Evolutionary conservation across 768 basidiomycete species (phyloP).

Genomic region (Trametes coccinea): DNA sequence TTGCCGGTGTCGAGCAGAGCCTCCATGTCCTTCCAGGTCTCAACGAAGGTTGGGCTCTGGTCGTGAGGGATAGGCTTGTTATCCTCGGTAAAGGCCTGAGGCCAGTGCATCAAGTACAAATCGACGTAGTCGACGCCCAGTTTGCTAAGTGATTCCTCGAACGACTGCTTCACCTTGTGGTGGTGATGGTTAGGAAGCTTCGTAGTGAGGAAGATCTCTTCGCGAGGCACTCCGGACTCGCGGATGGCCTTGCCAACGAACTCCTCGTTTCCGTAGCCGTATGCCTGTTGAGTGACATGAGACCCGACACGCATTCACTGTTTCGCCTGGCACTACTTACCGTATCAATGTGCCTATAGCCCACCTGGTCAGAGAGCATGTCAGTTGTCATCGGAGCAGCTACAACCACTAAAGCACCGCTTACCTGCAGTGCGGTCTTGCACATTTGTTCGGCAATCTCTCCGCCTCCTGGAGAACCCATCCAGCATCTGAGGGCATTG

Average conservation of each 20-base stretch:
- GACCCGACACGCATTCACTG: neutral
- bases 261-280: conserved; percentile 54
- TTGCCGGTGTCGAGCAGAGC: conserved; percentile 52
- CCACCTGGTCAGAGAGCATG: conserved; percentile 36
- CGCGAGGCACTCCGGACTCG: conserved; percentile 49
- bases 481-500: conserved; percentile 62
- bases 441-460: conserved; percentile 51
- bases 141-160: conserved; percentile 41
- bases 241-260: conserved; percentile 76
- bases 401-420: neutral
- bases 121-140: conserved; percentile 37
- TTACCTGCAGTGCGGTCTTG: conserved; percentile 22
- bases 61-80: conserved; percentile 28
- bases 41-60: conserved; percentile 33
- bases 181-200: conserved; percentile 39
- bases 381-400: no score
- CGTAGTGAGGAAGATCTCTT: conserved; percentile 34
- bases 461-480: conserved; percentile 55
- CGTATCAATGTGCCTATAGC: conserved; percentile 75
- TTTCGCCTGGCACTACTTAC: neutral
- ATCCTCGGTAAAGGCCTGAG: conserved; percentile 40
- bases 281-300: neutral
- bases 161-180: conserved; percentile 28
- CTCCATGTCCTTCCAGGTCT: conserved; percentile 55
- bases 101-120: conserved; percentile 53